Evolutionary conservation across 192 early-diverging fungal genomes (phyloP).

Genomic region (Jimgerdemannia flammicorona): DNA sequence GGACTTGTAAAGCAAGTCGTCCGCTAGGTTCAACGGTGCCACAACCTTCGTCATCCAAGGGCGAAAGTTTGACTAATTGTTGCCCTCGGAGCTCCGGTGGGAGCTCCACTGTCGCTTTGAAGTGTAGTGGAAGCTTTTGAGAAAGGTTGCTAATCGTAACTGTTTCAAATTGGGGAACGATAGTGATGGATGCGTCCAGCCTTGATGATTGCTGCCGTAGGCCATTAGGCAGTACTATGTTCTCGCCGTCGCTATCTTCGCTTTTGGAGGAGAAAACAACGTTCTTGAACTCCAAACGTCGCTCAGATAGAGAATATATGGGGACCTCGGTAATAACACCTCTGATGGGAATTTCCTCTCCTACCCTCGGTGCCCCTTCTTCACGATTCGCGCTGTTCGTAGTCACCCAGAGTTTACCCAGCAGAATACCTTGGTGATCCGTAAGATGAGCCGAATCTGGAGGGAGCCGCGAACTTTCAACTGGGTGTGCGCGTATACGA

Average conservation of each 20-base stretch:
- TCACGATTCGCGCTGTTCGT: conserved; percentile 46
- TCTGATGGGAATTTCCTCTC: conserved; percentile 63
- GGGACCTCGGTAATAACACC: conserved; percentile 63
- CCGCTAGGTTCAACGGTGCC: conserved; percentile 58
- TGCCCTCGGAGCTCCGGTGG: conserved; percentile 69
- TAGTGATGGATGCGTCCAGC: neutral
- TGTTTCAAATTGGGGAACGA: conserved; percentile 21
- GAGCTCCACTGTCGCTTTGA: conserved; percentile 67
- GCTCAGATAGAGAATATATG: conserved; percentile 66
- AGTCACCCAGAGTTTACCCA: conserved; percentile 67
- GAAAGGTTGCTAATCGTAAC: conserved; percentile 67
- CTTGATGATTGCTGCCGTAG: conserved; percentile 9
- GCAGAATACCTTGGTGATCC: conserved; percentile 48
- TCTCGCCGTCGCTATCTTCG: conserved; percentile 43
- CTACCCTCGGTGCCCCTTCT: conserved; percentile 29
- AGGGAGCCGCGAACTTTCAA: conserved; percentile 57
- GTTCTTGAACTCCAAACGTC: conserved; percentile 64
- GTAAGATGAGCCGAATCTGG: conserved; percentile 45
- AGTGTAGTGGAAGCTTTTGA: conserved; percentile 53
- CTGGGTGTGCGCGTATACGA: conserved; percentile 57
- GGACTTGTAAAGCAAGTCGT: conserved; percentile 50
- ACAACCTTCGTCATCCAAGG: conserved; percentile 52
- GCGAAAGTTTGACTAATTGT: conserved; percentile 56
- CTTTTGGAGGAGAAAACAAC: conserved; percentile 50
- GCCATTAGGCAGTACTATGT: neutral